These are phyloP conservation scores for Lipomyces mesembrius DNA, from an alignment of 805 yeast species.

Conservation along the genomic window DNA sequence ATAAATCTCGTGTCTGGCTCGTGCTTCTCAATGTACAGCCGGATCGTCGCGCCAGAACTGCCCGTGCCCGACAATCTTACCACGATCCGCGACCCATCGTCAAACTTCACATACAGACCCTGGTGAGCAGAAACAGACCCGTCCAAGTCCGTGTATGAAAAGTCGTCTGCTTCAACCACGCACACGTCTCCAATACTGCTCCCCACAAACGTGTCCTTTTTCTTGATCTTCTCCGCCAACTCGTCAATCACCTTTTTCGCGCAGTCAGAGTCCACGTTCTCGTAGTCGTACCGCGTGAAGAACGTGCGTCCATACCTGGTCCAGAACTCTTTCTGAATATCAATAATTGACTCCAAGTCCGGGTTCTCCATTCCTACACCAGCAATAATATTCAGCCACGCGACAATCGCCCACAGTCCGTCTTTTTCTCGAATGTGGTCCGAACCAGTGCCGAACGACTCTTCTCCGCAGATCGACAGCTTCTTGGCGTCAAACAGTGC, in stretches of 20 bases:
- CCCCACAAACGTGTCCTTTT: slow-evolving; percentile 54
- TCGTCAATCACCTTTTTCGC: slow-evolving; percentile 70
- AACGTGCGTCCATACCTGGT: slow-evolving; percentile 91
- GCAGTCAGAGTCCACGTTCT: slow-evolving; percentile 74
- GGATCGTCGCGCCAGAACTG: slow-evolving; percentile 94
- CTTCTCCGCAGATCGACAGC: slow-evolving; percentile 96
- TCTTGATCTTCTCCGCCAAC: slow-evolving; percentile 51
- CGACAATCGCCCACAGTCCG: slow-evolving; percentile 96
- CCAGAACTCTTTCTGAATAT: slow-evolving; percentile 89
- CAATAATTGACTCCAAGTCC: slow-evolving; percentile 72
- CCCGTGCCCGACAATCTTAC: slow-evolving; percentile 96
- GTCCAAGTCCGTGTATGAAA: slow-evolving; percentile 90
- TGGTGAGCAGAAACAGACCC: slow-evolving; percentile 87
- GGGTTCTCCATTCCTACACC: slow-evolving; percentile 65
- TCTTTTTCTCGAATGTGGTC: slow-evolving; percentile 97
- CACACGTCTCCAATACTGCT: slow-evolving; percentile 56
- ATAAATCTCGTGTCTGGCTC: slow-evolving; percentile 61
- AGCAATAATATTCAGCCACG: slow-evolving; percentile 95
- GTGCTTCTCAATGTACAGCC: slow-evolving; percentile 88
- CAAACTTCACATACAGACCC: slow-evolving; percentile 83
- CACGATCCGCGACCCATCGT: slow-evolving; percentile 81
- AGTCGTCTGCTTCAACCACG: slow-evolving; percentile 81
- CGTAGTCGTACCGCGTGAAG: slow-evolving; percentile 94
- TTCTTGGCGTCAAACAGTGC: slow-evolving; percentile 91
- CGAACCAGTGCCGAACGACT: slow-evolving; percentile 97